Percentiles rank a stretch among this genome's conserved stretches.
Conservation (phyloP, 192 early-diverging fungal species). For the Physocladia obscura region DNA sequence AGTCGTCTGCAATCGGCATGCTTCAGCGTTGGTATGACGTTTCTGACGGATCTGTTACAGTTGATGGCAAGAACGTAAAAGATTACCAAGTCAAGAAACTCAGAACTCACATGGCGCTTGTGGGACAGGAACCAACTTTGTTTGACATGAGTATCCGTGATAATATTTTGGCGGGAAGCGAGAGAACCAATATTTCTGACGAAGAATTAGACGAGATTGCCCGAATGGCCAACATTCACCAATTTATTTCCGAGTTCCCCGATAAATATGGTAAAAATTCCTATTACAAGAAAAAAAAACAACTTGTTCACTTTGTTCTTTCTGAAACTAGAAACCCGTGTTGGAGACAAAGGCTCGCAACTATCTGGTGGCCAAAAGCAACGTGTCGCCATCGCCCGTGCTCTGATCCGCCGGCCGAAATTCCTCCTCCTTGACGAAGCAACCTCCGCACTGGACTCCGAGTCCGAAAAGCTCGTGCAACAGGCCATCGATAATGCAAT, state of each 20-base stretch:
- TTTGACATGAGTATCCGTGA: constrained; percentile 48
- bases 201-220: constrained; percentile 68
- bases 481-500: constrained; percentile 49
- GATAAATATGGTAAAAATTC: constrained; percentile 53
- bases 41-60: constrained; percentile 47
- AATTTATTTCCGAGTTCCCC: constrained; percentile 82
- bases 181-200: constrained; percentile 38
- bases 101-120: constrained; percentile 67
- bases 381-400: constrained; percentile 56
- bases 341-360: constrained; percentile 38
- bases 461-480: constrained; percentile 54
- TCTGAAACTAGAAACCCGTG: constrained; percentile 27
- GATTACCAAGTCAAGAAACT: constrained; percentile 65
- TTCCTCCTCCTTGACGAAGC: constrained; percentile 43
- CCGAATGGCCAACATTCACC: constrained; percentile 67
- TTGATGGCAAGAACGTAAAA: constrained; percentile 66
- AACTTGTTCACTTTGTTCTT: not conserved
- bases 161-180: constrained; percentile 36
- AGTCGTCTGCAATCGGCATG: constrained; percentile 60
- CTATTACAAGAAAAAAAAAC: not conserved
- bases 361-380: constrained; percentile 61
- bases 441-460: constrained; percentile 46
- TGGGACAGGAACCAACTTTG: constrained; percentile 52
- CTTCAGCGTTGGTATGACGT: constrained; percentile 76
- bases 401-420: constrained; percentile 60